Evolutionary conservation across 768 basidiomycete species (phyloP).

Genomic region (Hemileccinum rubropunctum): DNA sequence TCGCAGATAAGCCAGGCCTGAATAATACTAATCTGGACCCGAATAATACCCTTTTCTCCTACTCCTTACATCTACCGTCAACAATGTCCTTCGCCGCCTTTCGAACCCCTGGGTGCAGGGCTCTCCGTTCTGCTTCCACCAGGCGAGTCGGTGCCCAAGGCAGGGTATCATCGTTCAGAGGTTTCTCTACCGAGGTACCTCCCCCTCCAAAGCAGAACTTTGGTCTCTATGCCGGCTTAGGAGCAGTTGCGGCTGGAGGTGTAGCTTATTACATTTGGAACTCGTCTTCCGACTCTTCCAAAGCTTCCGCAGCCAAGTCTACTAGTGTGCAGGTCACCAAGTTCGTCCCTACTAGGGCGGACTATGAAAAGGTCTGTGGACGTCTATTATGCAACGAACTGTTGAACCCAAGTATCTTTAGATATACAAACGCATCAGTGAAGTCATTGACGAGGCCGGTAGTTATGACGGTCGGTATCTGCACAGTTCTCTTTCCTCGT

Average conservation of each 20-base stretch:
- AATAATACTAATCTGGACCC: too few relatives aligned
- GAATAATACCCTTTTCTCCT: not conserved
- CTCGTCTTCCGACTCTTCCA: constrained; percentile 43
- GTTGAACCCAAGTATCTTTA: constrained; percentile 23
- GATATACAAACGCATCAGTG: constrained; percentile 91
- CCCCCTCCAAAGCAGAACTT: constrained; percentile 52
- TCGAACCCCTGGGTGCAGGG: constrained; percentile 49
- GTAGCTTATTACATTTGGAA: constrained; percentile 62
- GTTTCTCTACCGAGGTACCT: constrained; percentile 54
- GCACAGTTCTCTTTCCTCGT: not conserved
- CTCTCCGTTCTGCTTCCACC: constrained; percentile 31
- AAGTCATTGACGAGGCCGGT: constrained; percentile 64
- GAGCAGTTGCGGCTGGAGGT: constrained; percentile 57
- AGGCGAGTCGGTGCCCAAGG: constrained; percentile 28
- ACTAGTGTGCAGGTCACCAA: constrained; percentile 61
- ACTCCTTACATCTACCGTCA: constrained; percentile 7
- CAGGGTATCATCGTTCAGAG: constrained; percentile 48
- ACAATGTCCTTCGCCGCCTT: constrained; percentile 55
- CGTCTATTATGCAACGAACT: not conserved
- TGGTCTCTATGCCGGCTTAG: constrained; percentile 58
- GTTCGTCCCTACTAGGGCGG: constrained; percentile 74
- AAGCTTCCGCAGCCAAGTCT: constrained; percentile 55
- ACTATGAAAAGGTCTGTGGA: constrained; percentile 77
- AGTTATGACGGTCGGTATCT: constrained; percentile 73
- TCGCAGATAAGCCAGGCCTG: constrained; percentile 12